These are phyloP conservation scores for Lumnitzera racemosa DNA, from an alignment of 345 rosid genomes.

Conservation along the genomic window DNA sequence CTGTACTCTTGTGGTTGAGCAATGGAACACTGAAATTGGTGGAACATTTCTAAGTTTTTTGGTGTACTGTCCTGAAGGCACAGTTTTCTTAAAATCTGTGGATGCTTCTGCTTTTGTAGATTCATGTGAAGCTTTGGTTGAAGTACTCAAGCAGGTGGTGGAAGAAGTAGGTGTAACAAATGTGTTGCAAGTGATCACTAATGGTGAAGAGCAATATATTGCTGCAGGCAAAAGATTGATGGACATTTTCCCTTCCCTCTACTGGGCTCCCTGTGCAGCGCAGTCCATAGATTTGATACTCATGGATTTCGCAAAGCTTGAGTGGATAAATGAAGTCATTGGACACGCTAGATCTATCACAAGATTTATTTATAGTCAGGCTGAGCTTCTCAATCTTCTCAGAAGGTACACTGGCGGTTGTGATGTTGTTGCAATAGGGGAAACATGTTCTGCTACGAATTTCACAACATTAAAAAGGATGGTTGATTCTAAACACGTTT, in stretches of 20 bases:
- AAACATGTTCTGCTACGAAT: slow-evolving; percentile 56
- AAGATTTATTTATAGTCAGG: slow-evolving; percentile 69
- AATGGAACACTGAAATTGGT: slow-evolving; percentile 42
- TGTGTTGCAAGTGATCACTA: slow-evolving; percentile 84
- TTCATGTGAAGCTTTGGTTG: slow-evolving; percentile 50
- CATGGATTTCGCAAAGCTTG: slow-evolving; percentile 57
- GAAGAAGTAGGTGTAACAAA: slow-evolving; percentile 67
- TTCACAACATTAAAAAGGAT: slow-evolving; percentile 56
- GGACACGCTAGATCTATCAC: slow-evolving; percentile 79
- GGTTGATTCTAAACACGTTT: slow-evolving; percentile 45
- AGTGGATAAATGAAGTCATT: slow-evolving; percentile 55
- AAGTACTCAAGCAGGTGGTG: slow-evolving; percentile 57
- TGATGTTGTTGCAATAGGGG: slow-evolving; percentile 63
- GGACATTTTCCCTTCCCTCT: slow-evolving; percentile 62
- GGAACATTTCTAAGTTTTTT: slow-evolving; percentile 40
- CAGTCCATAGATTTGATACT: slow-evolving; percentile 68
- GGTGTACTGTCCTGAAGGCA: slow-evolving; percentile 62
- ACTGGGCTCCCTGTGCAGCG: slow-evolving; percentile 87
- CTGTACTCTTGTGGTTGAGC: slow-evolving; percentile 72
- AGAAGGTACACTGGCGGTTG: slow-evolving; percentile 61
- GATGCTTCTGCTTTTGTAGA: slow-evolving; percentile 45
- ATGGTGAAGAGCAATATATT: slow-evolving; percentile 43
- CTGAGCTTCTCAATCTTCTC: slow-evolving; percentile 61
- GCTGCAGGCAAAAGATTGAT: slow-evolving; percentile 56
- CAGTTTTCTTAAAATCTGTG: slow-evolving; percentile 53